These are phyloP conservation scores for Pythium angustatum DNA, from an alignment of 352 stramenopile species.

Conservation along the genomic window DNA sequence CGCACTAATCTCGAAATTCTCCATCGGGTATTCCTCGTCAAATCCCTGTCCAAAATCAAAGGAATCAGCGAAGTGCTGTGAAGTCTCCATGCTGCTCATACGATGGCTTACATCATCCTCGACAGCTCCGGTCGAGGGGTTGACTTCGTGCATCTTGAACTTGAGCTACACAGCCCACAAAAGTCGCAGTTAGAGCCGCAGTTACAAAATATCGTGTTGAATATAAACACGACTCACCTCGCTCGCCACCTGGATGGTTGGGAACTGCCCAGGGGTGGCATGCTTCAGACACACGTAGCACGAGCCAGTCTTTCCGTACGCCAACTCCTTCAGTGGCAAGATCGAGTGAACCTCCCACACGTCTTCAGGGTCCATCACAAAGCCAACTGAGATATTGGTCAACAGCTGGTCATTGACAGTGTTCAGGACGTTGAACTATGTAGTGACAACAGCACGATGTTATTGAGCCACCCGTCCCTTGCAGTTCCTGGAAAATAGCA, in stretches of 20 bases:
- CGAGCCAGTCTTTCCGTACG: slow-evolving; percentile 93
- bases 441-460: slow-evolving; percentile 3
- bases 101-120: slow-evolving; percentile 59
- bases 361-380: slow-evolving; percentile 90
- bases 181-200: neutral
- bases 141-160: slow-evolving; percentile 95
- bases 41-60: slow-evolving; percentile 67
- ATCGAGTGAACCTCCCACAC: slow-evolving; percentile 91
- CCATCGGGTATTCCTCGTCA: slow-evolving; percentile 98
- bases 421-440: slow-evolving; percentile 98
- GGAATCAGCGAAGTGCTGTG: neutral
- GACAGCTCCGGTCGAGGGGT: slow-evolving; percentile 92
- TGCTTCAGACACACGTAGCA: slow-evolving; percentile 94
- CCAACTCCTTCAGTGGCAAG: slow-evolving; percentile 85
- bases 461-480: no score
- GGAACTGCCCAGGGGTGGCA: slow-evolving; percentile 69
- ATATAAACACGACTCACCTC: slow-evolving; percentile 58
- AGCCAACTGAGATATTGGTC: slow-evolving; percentile 92
- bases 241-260: slow-evolving; percentile 90
- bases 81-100: slow-evolving; percentile 4
- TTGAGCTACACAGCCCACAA: slow-evolving; percentile 63
- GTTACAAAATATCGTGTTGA: neutral
- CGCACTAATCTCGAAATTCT: slow-evolving; percentile 95
- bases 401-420: slow-evolving; percentile 98
- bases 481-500: no score